phyloP scores from a whole-genome alignment of 768 basidiomycete species.

The Pleurotus citrinopileatus region DNA sequence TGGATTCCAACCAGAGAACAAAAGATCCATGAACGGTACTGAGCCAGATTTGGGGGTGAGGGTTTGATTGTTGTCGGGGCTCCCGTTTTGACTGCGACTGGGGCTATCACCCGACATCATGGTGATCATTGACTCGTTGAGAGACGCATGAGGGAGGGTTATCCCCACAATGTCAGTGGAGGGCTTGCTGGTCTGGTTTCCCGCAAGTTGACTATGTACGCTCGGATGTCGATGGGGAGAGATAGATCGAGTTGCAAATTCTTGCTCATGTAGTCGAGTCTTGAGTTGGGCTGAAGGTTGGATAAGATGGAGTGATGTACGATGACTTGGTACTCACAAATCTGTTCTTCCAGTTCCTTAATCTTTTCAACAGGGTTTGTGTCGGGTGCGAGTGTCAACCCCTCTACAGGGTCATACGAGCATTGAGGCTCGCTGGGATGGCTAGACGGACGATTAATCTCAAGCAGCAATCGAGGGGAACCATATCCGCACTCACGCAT shows the following conservation, averaged over 20 bases:
- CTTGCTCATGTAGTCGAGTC: slow-evolving; percentile 55
- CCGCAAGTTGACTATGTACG: slow-evolving; percentile 17
- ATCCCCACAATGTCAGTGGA: slow-evolving; percentile 33
- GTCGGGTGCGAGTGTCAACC: slow-evolving; percentile 71
- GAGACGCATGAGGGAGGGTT: slow-evolving; percentile 41
- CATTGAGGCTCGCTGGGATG: slow-evolving; percentile 87
- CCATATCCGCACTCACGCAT: slow-evolving; percentile 55
- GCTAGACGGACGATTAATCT: slow-evolving; percentile 32
- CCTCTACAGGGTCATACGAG: slow-evolving; percentile 84
- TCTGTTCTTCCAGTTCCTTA: slow-evolving; percentile 71
- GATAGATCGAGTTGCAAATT: slow-evolving; percentile 32
- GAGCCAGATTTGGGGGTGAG: slow-evolving; percentile 8
- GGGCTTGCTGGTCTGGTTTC: slow-evolving; percentile 17
- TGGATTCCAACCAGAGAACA: slow-evolving; percentile 81
- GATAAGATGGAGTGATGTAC: slow-evolving; percentile 1
- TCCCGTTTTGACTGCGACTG: slow-evolving; percentile 31
- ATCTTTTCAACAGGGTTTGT: slow-evolving; percentile 81
- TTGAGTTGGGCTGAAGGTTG: slow-evolving; percentile 54
- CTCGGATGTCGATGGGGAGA: slow-evolving; percentile 31
- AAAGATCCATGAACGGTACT: slow-evolving; percentile 56
- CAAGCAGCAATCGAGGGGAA: slow-evolving; percentile 6
- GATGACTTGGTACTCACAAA: slow-evolving; percentile 41
- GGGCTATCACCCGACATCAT: slow-evolving; percentile 35
- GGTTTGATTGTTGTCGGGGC: slow-evolving; percentile 34
- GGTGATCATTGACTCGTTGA: slow-evolving; percentile 41